These are phyloP conservation scores for Penicillium roqueforti DNA, from an alignment of 495 filamentous ascomycete genomes.

Conservation along the genomic window DNA sequence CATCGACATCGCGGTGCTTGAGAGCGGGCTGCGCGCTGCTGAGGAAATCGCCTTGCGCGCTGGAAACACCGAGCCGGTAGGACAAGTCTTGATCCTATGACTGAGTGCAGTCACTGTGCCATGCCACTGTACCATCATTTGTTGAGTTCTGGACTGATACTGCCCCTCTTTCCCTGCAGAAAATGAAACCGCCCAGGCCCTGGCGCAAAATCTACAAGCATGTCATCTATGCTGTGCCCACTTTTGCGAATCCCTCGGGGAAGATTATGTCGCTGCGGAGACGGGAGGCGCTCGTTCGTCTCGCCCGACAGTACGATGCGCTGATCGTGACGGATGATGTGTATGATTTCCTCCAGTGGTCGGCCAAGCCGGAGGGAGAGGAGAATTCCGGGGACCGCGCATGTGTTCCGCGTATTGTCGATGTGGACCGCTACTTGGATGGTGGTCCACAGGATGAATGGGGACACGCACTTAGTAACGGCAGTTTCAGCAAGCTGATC, in stretches of 20 bases:
- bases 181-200: slow-evolving; percentile 38
- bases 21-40: slow-evolving; percentile 40
- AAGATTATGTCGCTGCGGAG: slow-evolving; percentile 64
- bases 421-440: slow-evolving; percentile 64
- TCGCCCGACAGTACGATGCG: slow-evolving; percentile 71
- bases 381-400: slow-evolving; percentile 33
- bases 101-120: neutral
- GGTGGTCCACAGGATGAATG: slow-evolving; percentile 54
- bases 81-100: slow-evolving; percentile 4
- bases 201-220: slow-evolving; percentile 72
- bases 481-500: slow-evolving; percentile 79
- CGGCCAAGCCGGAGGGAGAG: slow-evolving; percentile 28
- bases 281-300: slow-evolving; percentile 55
- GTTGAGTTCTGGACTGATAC: slow-evolving; percentile 10
- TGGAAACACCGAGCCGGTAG: slow-evolving; percentile 40
- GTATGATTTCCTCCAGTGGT: slow-evolving; percentile 84
- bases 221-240: slow-evolving; percentile 79
- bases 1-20: slow-evolving; percentile 58
- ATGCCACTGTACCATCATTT: neutral
- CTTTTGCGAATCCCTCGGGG: slow-evolving; percentile 76
- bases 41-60: slow-evolving; percentile 29
- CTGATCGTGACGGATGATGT: slow-evolving; percentile 84
- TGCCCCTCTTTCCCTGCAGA: slow-evolving; percentile 20
- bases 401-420: slow-evolving; percentile 64
- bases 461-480: slow-evolving; percentile 76